Evolutionary conservation across 2,329 filamentous ascomycete genomes (phyloP).

Genomic region (Hyphodiscus sp.): DNA sequence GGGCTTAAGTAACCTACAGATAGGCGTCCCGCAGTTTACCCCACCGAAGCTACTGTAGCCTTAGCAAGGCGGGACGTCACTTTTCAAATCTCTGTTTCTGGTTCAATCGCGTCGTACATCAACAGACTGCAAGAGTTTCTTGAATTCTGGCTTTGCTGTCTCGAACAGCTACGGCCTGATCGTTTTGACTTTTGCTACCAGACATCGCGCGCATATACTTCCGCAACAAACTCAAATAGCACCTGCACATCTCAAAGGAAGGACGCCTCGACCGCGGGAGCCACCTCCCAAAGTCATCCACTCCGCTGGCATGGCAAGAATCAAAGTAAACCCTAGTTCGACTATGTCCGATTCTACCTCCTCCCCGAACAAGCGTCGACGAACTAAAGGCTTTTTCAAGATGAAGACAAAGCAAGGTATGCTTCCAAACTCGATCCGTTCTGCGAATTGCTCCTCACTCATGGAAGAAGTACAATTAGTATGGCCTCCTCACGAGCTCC

Average conservation of each 20-base stretch:
- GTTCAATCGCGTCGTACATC: too few species aligned
- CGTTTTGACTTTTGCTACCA: not conserved
- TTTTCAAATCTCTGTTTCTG: not conserved
- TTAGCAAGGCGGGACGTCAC: not conserved
- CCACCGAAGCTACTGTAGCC: too few species aligned
- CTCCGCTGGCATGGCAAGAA: not conserved
- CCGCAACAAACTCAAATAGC: not conserved
- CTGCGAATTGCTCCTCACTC: not conserved
- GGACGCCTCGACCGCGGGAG: not conserved
- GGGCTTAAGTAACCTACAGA: too few species aligned
- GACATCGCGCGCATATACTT: not conserved
- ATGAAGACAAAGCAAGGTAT: conserved; percentile 10
- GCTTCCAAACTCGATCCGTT: not conserved
- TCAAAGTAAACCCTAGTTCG: not conserved
- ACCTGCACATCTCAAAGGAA: not conserved
- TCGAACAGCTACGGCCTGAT: too few species aligned
- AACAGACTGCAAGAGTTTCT: too few species aligned
- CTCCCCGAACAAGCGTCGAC: conserved; percentile 19
- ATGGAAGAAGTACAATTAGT: not conserved
- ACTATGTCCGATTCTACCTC: conserved; percentile 12
- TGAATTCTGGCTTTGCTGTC: too few species aligned
- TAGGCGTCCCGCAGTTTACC: too few species aligned
- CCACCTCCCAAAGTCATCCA: not conserved
- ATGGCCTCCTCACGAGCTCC: conserved; percentile 40
- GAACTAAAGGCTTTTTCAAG: conserved; percentile 11